Base-by-base conservation (phyloP, 495 filamentous ascomycete genomes). In the Xylaria palmicola region DNA sequence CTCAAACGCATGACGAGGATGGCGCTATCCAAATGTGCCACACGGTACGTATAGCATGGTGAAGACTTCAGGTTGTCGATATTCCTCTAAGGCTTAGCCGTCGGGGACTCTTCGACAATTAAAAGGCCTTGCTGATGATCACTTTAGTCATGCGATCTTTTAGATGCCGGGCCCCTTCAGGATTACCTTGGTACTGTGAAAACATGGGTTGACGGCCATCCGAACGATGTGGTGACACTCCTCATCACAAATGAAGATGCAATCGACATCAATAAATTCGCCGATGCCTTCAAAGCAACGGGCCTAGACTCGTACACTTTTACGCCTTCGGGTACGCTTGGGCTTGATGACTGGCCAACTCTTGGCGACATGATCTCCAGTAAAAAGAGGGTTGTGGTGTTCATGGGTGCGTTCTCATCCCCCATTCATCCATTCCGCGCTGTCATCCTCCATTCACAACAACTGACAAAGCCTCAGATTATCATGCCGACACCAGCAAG, bases 161-260 rank as follows among this genome's bases (percentile, higher is more conserved):
- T 92, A 39, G 82, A 94, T 68, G 85, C 82, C 9, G 91, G 91
- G 3, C 75, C 87, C 1, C 79, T 92, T 10, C 78, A 88, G 58
- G 63, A 72, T 12, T 91, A 90, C 64, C 80, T 96, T 43, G 73
- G 71, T 0, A 76, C 71, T 2, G 85, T 96, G 43, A 78, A 79
- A 36, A 64, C 65, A 20, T 96, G 91, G 90, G 77, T 96, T 24
- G 73, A 77, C n/a, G 71, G 68, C 3, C 81, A 96, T 65, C 86
- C 88, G 2, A 88, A 89, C 68, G 90, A 96, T 58, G 86, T 95
- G 3, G 81, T 96, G 20, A 93, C 90, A 4, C 79, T 94, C 41
- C 77, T 96, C 8, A 83, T 96, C 53, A 89, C 87, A 15, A 96
- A 96, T 70, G 81, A 74, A 43, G 89, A 92, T 69, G 81, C 77